Percentiles rank a stretch among this genome's conserved stretches.
These are phyloP conservation scores for Erodium maritimum DNA, from an alignment of 345 rosid genomes.

Conservation along the genomic window DNA sequence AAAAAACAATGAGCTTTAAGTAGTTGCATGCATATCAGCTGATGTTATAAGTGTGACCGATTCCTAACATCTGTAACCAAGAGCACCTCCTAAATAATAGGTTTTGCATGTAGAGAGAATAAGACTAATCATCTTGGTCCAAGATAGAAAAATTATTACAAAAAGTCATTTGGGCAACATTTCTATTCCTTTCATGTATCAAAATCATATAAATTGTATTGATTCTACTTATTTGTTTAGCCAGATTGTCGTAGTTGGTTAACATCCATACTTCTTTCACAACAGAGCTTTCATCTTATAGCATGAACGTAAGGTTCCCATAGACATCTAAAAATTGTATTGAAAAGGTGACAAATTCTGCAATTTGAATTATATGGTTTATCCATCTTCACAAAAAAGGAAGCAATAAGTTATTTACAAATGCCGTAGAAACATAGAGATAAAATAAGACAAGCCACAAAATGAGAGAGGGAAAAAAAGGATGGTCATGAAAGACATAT, in stretches of 20 bases:
- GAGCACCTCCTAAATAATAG: not conserved
- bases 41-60: not conserved
- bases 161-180: not conserved
- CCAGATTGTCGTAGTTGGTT: not conserved
- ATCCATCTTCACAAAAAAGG: not conserved
- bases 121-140: not conserved
- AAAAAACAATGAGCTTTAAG: not conserved
- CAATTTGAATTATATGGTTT: not conserved
- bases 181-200: not conserved
- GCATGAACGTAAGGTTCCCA: not conserved
- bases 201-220: not conserved
- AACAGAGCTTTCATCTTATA: not conserved
- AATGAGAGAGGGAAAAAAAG: not conserved
- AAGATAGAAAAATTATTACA: not conserved
- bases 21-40: not conserved
- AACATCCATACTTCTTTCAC: not conserved
- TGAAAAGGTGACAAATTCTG: not conserved
- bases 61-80: not conserved
- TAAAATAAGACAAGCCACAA: not conserved
- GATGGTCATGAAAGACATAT: not conserved
- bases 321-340: not conserved
- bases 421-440: not conserved
- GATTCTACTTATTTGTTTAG: not conserved
- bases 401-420: not conserved
- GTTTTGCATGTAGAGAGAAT: not conserved